Evolutionary conservation across 2,329 filamentous ascomycete genomes (phyloP).

Genomic region (Phyllosticta ampelicida): DNA sequence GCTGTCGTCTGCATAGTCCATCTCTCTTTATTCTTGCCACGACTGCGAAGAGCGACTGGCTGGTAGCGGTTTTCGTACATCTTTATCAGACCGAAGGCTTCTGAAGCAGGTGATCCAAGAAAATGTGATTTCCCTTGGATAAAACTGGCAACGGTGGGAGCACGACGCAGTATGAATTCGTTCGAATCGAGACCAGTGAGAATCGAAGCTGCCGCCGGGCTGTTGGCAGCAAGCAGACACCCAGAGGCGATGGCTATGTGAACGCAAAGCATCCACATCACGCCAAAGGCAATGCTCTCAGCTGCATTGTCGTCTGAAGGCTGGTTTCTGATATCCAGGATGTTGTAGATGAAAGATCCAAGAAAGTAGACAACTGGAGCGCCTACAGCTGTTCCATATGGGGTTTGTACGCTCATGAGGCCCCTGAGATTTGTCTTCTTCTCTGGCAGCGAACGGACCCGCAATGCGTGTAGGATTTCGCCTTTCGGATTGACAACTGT

Average conservation of each 20-base stretch:
- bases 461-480: constrained; percentile 19
- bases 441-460: constrained; percentile 9
- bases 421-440: constrained; percentile 12
- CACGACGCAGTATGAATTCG: background rate
- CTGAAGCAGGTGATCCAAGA: background rate
- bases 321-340: constrained; percentile 6
- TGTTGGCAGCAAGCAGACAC: constrained; percentile 22
- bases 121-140: background rate
- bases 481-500: background rate
- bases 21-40: constrained; percentile 3
- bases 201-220: constrained; percentile 13
- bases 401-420: constrained; percentile 2
- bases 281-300: constrained; percentile 20
- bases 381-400: constrained; percentile 9
- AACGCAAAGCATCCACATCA: constrained; percentile 22
- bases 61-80: constrained; percentile 9
- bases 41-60: constrained; percentile 4
- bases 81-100: background rate
- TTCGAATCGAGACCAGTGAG: background rate
- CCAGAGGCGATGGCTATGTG: constrained; percentile 22
- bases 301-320: constrained; percentile 18
- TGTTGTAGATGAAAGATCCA: constrained; percentile 8
- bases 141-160: background rate
- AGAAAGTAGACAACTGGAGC: constrained; percentile 11
- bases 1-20: background rate